Evolutionary conservation across 2,329 filamentous ascomycete genomes (phyloP).

Genomic region (Arthrobotrys megalospora): DNA sequence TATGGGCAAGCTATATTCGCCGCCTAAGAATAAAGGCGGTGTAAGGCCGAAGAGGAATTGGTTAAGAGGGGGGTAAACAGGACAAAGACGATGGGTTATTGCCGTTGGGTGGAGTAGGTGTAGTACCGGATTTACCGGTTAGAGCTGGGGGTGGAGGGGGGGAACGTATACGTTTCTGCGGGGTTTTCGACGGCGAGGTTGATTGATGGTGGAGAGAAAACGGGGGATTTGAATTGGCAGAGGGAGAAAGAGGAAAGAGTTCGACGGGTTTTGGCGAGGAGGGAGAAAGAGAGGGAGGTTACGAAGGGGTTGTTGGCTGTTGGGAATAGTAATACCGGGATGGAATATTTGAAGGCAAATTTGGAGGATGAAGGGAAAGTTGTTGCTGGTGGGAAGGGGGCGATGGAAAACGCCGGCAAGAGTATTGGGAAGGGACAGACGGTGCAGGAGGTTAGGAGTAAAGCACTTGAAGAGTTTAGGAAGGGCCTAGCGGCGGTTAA

Average conservation of each 20-base stretch:
- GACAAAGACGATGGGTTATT: conserved; percentile 65
- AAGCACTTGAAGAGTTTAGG: conserved; percentile 44
- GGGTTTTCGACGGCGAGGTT: conserved; percentile 71
- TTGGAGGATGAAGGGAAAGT: conserved; percentile 50
- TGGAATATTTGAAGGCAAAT: conserved; percentile 63
- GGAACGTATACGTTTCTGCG: conserved; percentile 68
- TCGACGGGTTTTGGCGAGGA: conserved; percentile 76
- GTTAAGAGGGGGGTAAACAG: conserved; percentile 68
- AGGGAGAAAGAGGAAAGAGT: conserved; percentile 76
- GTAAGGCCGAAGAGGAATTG: conserved; percentile 64
- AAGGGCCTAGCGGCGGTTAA: conserved; percentile 23
- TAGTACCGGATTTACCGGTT: conserved; percentile 64
- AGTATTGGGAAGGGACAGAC: conserved; percentile 25
- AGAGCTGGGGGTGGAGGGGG: conserved; percentile 68
- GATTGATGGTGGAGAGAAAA: conserved; percentile 76
- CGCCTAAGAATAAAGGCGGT: conserved; percentile 63
- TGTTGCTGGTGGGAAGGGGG: conserved; percentile 7
- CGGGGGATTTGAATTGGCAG: conserved; percentile 71
- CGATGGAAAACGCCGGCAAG: conserved; percentile 17
- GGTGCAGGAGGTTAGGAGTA: conserved; percentile 30
- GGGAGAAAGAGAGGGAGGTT: conserved; percentile 81
- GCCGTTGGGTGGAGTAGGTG: conserved; percentile 64
- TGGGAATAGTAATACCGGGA: conserved; percentile 62
- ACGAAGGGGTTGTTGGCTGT: conserved; percentile 74
- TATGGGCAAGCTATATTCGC: conserved; percentile 72